Percentiles rank a stretch among this genome's conserved stretches.
These are phyloP conservation scores for Fusarium sp. DNA, from an alignment of 2,329 filamentous ascomycete genomes.

Conservation along the genomic window DNA sequence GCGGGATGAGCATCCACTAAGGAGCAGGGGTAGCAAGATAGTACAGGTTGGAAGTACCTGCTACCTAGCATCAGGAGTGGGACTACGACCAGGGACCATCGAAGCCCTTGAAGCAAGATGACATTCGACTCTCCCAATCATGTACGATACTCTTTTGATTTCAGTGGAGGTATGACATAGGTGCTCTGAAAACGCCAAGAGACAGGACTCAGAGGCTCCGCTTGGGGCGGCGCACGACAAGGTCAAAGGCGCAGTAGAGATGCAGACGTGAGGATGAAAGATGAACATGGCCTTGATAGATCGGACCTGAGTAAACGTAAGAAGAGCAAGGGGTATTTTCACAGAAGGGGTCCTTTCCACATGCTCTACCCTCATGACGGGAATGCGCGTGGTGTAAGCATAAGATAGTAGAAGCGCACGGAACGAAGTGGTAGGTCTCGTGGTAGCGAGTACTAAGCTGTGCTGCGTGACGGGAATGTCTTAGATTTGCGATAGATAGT, in stretches of 20 bases:
- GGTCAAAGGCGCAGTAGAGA: constrained; percentile 40
- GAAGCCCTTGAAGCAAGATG: constrained; percentile 50
- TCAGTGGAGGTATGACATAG: constrained; percentile 51
- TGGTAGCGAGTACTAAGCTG: constrained; percentile 38
- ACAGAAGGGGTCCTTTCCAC: constrained; percentile 24
- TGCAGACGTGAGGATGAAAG: constrained; percentile 35
- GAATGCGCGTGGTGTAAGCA: constrained; percentile 42
- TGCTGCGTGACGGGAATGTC: constrained; percentile 47
- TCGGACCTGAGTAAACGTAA: constrained; percentile 19
- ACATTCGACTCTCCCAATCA: constrained; percentile 50
- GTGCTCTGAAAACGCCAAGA: constrained; percentile 29
- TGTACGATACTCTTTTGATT: constrained; percentile 28
- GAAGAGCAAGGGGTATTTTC: constrained; percentile 7
- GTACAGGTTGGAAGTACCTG: constrained; percentile 36
- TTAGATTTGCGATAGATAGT: constrained; percentile 42
- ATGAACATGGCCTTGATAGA: constrained; percentile 37
- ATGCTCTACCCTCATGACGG: constrained; percentile 41
- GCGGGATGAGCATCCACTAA: constrained; percentile 44
- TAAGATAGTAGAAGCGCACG: constrained; percentile 28
- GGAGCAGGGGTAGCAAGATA: constrained; percentile 29
- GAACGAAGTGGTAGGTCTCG: constrained; percentile 44
- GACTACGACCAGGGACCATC: constrained; percentile 41
- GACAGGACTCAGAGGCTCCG: constrained; percentile 40
- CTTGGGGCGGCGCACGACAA: constrained; percentile 37
- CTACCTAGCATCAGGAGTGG: constrained; percentile 40